phyloP scores from a whole-genome alignment of 495 filamentous ascomycete species.

The Massariosphaeria phaeospora region DNA sequence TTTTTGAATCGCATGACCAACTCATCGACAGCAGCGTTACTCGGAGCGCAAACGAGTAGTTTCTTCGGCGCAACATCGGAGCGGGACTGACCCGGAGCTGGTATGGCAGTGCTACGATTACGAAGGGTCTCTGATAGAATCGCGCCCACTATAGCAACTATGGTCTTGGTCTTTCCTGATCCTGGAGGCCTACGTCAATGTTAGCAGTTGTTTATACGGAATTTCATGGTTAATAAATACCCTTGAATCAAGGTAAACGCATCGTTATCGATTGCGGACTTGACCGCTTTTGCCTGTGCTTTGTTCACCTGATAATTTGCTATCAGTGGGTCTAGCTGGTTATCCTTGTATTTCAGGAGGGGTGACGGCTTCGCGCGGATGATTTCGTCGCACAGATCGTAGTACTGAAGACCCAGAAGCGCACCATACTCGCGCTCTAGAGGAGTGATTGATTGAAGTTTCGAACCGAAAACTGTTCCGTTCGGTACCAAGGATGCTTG shows the following conservation, averaged over 20 bases:
- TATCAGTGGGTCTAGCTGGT: slow-evolving; percentile 60
- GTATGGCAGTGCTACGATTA: slow-evolving; percentile 29
- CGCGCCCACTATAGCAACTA: slow-evolving; percentile 90
- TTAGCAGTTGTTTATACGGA: slow-evolving; percentile 2
- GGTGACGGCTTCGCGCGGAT: slow-evolving; percentile 82
- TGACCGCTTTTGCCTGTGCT: slow-evolving; percentile 88
- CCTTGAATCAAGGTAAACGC: slow-evolving; percentile 95
- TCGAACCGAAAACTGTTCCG: slow-evolving; percentile 64
- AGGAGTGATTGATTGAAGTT: slow-evolving; percentile 80
- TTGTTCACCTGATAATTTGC: slow-evolving; percentile 76
- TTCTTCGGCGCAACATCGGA: slow-evolving; percentile 56
- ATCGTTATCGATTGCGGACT: slow-evolving; percentile 88
- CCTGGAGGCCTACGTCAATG: slow-evolving; percentile 64
- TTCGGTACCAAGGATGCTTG: slow-evolving; percentile 52
- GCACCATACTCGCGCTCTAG: slow-evolving; percentile 94
- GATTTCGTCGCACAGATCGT: slow-evolving; percentile 90
- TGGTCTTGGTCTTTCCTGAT: slow-evolving; percentile 97
- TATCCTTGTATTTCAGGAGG: slow-evolving; percentile 69
- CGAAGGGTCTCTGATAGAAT: slow-evolving; percentile 61
- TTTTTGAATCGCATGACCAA: slow-evolving; percentile 87
- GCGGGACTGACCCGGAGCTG: slow-evolving; percentile 27
- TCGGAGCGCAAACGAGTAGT: slow-evolving; percentile 89
- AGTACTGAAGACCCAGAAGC: slow-evolving; percentile 82
- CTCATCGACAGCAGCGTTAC: slow-evolving; percentile 96
- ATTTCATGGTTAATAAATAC: slow-evolving; percentile 39